A percentile compares a stretch with the other conserved stretches of the same genome.
Conservation (phyloP, 2,329 filamentous ascomycete genomes). For the Colletotrichum paranaense region DNA sequence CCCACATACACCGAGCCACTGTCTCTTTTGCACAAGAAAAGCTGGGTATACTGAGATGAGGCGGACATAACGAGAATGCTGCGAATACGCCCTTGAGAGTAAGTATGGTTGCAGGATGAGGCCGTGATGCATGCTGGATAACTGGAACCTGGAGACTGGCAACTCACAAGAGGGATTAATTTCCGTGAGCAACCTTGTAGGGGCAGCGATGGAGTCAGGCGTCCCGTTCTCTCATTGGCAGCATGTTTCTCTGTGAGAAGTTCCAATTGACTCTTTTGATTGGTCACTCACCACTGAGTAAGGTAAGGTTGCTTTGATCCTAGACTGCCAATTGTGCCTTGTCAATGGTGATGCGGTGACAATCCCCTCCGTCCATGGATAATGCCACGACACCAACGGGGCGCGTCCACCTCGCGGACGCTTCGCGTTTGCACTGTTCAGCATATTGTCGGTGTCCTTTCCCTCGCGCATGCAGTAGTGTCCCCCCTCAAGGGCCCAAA, state of each 20-base stretch:
- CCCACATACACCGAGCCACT: not conserved
- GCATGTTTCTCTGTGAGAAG: not conserved
- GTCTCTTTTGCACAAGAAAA: not conserved
- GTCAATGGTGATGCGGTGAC: not conserved
- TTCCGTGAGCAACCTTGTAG: not conserved
- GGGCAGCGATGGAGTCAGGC: not conserved
- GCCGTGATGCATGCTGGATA: not conserved
- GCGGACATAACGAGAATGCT: not conserved
- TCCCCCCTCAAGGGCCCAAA: too few species aligned
- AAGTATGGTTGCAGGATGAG: not conserved
- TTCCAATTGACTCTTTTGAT: not conserved
- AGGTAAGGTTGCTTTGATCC: not conserved
- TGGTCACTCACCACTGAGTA: not conserved
- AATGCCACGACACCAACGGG: not conserved
- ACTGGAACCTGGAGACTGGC: too few species aligned
- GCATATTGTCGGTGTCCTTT: not conserved
- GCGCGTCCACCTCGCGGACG: not conserved
- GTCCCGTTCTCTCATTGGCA: not conserved
- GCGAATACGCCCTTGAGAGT: not conserved
- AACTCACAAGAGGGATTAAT: not conserved
- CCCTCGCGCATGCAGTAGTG: not conserved
- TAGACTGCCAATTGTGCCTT: not conserved
- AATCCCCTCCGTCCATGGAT: not conserved
- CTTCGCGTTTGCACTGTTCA: conserved; percentile 5
- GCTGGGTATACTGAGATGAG: not conserved